phyloP scores from a whole-genome alignment of 345 rosid genomes.

The Mallotus nudiflorus region DNA sequence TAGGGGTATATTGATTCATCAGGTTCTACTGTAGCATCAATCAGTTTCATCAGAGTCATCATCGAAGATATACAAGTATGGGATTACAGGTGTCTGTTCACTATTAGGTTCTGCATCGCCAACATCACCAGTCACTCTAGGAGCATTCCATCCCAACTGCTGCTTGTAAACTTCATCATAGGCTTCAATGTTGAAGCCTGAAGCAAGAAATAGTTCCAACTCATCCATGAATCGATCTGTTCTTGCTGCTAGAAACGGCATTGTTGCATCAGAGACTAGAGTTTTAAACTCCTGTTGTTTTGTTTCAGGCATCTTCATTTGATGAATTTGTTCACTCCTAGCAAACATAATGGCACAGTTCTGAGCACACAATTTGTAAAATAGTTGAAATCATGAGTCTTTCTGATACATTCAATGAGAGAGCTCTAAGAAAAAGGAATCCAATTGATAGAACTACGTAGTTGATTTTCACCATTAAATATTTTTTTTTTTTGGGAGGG shows the following conservation, averaged over 20 bases:
- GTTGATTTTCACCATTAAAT: slow-evolving; percentile 1
- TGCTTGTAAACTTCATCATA: slow-evolving; percentile 64
- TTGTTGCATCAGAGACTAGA: slow-evolving; percentile 52
- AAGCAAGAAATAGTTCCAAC: slow-evolving; percentile 70
- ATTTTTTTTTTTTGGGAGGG: too few relatives aligned
- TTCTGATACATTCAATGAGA: not conserved
- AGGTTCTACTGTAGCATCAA: slow-evolving; percentile 32
- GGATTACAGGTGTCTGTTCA: slow-evolving; percentile 25
- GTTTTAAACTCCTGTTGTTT: slow-evolving; percentile 53
- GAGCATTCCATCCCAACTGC: slow-evolving; percentile 42
- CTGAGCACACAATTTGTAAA: not conserved
- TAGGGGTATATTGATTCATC: slow-evolving; percentile 8
- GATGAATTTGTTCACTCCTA: slow-evolving; percentile 38
- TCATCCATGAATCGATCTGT: slow-evolving; percentile 62
- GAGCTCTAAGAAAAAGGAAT: not conserved
- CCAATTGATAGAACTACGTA: not conserved
- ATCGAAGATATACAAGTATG: slow-evolving; percentile 54
- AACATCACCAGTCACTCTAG: slow-evolving; percentile 22
- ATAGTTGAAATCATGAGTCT: not conserved
- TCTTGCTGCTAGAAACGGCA: slow-evolving; percentile 63
- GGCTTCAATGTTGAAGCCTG: slow-evolving; percentile 67
- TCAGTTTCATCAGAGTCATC: slow-evolving; percentile 46
- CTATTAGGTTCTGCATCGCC: slow-evolving; percentile 29
- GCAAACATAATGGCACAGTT: slow-evolving; percentile 1
- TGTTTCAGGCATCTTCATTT: slow-evolving; percentile 34